Evolutionary conservation across 495 filamentous ascomycete species (phyloP).

Genomic region (Lophiostoma macrostomum): DNA sequence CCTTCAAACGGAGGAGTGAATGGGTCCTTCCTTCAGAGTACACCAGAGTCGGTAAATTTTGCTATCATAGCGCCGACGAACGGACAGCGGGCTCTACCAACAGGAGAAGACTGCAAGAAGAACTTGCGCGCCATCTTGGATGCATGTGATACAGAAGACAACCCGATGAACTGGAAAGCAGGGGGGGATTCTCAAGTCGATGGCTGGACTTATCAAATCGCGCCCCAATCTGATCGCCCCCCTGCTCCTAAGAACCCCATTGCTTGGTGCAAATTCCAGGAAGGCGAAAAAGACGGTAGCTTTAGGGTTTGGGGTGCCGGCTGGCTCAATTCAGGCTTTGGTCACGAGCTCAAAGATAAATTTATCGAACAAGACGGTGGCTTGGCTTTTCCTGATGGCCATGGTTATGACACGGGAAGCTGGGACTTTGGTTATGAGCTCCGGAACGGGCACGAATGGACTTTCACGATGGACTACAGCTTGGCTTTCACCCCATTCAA

Average conservation of each 20-base stretch:
- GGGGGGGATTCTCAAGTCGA: conserved; percentile 3
- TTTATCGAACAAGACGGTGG: conserved; percentile 1
- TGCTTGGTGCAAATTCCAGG: conserved; percentile 5
- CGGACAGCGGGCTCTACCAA: no score
- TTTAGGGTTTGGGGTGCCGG: conserved; percentile 10
- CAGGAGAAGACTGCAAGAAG: conserved; percentile 17
- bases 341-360: background rate
- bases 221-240: conserved; percentile 4
- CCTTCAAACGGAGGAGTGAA: no score
- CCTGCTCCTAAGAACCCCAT: background rate
- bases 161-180: conserved; percentile 19
- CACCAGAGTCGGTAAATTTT: no score
- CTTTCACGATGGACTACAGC: background rate
- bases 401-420: background rate
- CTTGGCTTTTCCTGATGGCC: background rate
- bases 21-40: no score
- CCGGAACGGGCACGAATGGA: conserved; percentile 7
- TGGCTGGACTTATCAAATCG: conserved; percentile 10
- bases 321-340: conserved; percentile 6
- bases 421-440: conserved; percentile 10
- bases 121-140: conserved; percentile 6
- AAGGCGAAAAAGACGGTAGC: background rate
- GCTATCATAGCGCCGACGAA: no score
- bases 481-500: background rate
- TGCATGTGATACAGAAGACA: background rate